Evolutionary conservation across 1,139 yeast species (phyloP), one percentile per base, ranked within the genome.

Genomic region (Diutina pseudorugosa): DNA sequence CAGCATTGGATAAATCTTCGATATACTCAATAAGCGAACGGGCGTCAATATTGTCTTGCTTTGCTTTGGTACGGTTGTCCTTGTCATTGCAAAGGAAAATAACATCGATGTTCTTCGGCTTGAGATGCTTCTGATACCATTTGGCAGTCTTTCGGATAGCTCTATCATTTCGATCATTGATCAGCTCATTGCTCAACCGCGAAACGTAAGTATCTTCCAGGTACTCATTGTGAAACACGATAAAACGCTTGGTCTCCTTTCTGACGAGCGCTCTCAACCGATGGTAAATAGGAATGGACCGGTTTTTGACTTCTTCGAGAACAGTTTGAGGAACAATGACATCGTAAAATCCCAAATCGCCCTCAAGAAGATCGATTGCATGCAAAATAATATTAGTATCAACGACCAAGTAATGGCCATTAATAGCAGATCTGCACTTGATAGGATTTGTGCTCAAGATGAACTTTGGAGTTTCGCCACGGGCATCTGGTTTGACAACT

Each of bases 241-340:
- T 79, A 63, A 91, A 89, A 57, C 98, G 73, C 66, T 93, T 94
- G 50, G 81, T 88, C 54, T 85, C 91, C 52, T 83, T 82, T 60
- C 81, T 83, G 18, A 89, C 83, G 49, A 94, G 71, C 4, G 86
- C 79, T 61, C 98, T 77, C 52, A 93, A 69, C 62, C 98, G 76
- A 60, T 86, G 84, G 64, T 91, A 94, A 30, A 91, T 83, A 2
- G 98, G 97, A 61, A 83, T 80, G 49, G 96, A 87, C 62, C 86
- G 76, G 64, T 89, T 90, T 57, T 90, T 80, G 19, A 91, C 96
- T 66, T 94, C 98, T 61, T 94, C 98, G 49, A 94, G 73, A 1
- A 89, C 98, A 2, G 95, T 85, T 65, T 94, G 98, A 2, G 98
- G 96, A 16, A 94, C 71, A 53, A 94, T 84, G 21, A 91, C 96